Evolutionary conservation across 176 grass and related monocot species (phyloP).

Genomic region (Rhynchospora pubera): DNA sequence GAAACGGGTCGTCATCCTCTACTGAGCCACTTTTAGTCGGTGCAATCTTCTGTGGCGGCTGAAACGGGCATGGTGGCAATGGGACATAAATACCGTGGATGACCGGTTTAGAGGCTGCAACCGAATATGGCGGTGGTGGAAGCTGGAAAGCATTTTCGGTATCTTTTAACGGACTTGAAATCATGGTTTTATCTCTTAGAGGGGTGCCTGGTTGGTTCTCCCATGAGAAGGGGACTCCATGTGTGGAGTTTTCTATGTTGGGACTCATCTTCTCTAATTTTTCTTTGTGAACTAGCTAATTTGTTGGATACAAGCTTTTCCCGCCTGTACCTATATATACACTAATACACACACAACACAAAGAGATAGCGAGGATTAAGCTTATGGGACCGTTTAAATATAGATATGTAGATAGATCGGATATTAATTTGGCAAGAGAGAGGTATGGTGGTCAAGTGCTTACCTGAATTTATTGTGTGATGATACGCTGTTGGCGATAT

Average conservation of each 20-base stretch:
- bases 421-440: background rate
- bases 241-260: background rate
- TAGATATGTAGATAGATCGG: background rate
- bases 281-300: background rate
- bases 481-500: background rate
- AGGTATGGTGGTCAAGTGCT: background rate
- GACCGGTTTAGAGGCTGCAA: background rate
- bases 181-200: slow-evolving; percentile 6
- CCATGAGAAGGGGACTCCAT: slow-evolving; percentile 37
- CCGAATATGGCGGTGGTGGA: background rate
- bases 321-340: background rate
- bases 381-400: background rate
- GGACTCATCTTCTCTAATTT: slow-evolving; percentile 20
- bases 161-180: background rate
- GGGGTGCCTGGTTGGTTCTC: slow-evolving; percentile 37
- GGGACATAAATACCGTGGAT: slow-evolving; percentile 28
- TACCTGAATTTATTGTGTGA: background rate
- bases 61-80: slow-evolving; percentile 25
- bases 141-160: background rate
- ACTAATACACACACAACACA: background rate
- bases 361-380: background rate
- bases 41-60: slow-evolving; percentile 5
- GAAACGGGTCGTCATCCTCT: slow-evolving; percentile 34
- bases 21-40: slow-evolving; percentile 2
- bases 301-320: background rate